A percentile compares a stretch with the other conserved stretches of the same genome.
Evolutionary conservation across 805 yeast genomes (phyloP).

Genomic region (Sugiyamaella smithiae): DNA sequence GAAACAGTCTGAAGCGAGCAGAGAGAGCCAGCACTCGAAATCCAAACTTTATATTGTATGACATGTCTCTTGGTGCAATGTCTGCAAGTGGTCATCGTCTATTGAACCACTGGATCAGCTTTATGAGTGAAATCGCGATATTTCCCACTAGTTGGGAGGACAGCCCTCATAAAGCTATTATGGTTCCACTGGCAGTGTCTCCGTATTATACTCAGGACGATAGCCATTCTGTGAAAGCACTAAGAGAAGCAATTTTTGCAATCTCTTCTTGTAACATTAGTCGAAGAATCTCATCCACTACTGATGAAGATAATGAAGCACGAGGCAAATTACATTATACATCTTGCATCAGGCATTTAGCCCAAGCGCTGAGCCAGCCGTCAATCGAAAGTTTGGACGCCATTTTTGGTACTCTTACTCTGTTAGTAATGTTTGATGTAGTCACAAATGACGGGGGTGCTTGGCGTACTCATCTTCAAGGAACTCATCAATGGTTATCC

Average conservation of each 20-base stretch:
- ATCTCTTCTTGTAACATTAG: neutral
- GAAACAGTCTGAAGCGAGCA: neutral
- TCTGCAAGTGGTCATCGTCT: neutral
- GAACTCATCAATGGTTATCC: neutral
- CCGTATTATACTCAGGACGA: neutral
- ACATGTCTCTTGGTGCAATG: neutral
- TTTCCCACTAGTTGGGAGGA: neutral
- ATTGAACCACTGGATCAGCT: neutral
- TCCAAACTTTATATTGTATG: neutral
- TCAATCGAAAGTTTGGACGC: neutral
- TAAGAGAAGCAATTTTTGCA: neutral
- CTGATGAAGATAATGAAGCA: neutral
- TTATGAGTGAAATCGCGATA: neutral
- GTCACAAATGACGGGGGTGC: constrained; percentile 2
- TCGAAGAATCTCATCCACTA: neutral
- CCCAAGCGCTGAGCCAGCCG: neutral
- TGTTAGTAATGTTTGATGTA: neutral
- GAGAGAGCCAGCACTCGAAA: neutral
- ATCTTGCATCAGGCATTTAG: neutral
- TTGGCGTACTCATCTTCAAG: neutral
- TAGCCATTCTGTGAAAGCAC: neutral
- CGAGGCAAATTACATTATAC: neutral
- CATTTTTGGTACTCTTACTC: neutral
- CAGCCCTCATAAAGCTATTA: neutral
- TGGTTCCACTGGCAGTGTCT: neutral